Evolutionary conservation across 306 rosid species (phyloP).

Genomic region (Castanopsis chinensis): DNA sequence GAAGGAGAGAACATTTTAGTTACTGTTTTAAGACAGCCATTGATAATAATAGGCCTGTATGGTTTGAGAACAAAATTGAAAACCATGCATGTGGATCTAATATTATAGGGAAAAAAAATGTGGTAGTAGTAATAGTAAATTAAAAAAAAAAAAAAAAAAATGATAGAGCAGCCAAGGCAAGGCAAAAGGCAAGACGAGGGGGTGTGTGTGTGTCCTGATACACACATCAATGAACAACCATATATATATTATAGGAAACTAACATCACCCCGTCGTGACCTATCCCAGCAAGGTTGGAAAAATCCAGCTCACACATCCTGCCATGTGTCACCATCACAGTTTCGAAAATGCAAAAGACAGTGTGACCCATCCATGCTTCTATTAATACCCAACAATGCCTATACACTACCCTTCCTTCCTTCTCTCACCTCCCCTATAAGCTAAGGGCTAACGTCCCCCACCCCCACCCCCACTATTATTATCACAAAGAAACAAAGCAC

Average conservation of each 20-base stretch:
- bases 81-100: no score
- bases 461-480: constrained; percentile 30
- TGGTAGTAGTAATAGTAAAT: not conserved
- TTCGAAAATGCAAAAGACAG: constrained; percentile 13
- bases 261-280: constrained; percentile 62
- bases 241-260: constrained; percentile 43
- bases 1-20: no score
- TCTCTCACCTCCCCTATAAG: constrained; percentile 10
- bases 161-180: no score
- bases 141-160: not conserved
- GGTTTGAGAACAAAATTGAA: no score
- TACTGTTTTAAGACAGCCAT: no score
- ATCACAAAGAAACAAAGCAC: constrained; percentile 37
- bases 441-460: not conserved
- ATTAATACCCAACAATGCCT: constrained; percentile 51
- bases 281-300: constrained; percentile 56
- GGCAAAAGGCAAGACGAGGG: constrained; percentile 21
- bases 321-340: constrained; percentile 51
- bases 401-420: constrained; percentile 27
- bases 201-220: constrained; percentile 37
- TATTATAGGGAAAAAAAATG: not conserved
- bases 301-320: constrained; percentile 50
- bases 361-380: constrained; percentile 24
- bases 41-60: no score
- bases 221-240: no score